Conservation (phyloP, 78 protist species). For the Dictyostelium citrinum region DNA sequence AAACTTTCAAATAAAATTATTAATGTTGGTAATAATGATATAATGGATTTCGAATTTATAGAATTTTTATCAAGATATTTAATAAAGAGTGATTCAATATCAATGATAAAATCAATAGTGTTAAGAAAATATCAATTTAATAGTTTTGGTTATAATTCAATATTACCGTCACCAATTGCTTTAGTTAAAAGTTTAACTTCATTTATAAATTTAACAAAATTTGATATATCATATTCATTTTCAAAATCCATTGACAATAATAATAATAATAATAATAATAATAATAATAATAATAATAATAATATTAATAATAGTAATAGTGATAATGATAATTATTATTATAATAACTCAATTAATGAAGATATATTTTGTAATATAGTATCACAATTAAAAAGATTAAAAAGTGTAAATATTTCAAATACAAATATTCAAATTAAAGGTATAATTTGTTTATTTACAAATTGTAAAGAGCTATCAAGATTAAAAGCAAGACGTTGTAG, state of each 20-base stretch:
- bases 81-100: background rate
- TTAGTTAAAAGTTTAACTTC: background rate
- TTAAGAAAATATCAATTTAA: background rate
- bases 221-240: background rate
- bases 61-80: slow-evolving; percentile 2
- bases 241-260: background rate
- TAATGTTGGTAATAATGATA: background rate
- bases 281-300: no score
- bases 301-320: no score
- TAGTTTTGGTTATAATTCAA: background rate
- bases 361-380: background rate
- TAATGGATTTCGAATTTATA: background rate
- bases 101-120: background rate
- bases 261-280: no score
- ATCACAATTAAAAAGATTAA: background rate
- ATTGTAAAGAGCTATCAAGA: background rate
- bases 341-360: background rate
- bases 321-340: no score
- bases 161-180: background rate
- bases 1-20: background rate
- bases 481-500: slow-evolving; percentile 12
- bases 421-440: background rate
- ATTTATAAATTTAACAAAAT: background rate
- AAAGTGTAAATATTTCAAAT: slow-evolving; percentile 29
- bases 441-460: background rate